phyloP scores from a whole-genome alignment of 2,329 filamentous ascomycete species.

The Didymella sp. region DNA sequence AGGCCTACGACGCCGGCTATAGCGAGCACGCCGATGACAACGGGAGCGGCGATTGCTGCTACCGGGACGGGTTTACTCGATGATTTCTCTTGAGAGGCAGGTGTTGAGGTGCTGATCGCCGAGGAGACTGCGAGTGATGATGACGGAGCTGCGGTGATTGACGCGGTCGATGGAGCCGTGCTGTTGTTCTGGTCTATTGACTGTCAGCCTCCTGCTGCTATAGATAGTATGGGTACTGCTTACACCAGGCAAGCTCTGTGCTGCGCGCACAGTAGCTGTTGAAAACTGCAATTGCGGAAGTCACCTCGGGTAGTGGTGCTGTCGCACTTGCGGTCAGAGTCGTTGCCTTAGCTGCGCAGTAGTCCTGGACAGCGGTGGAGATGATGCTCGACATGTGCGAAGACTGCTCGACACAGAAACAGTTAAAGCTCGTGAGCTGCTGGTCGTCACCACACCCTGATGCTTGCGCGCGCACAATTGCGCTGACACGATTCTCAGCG shows the following conservation, averaged over 20 bases:
- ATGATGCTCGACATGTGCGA: neutral
- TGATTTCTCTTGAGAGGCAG: neutral
- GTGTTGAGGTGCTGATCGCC: neutral
- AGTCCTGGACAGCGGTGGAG: neutral
- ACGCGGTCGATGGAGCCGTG: neutral
- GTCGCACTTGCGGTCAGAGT: neutral
- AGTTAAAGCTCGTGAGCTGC: neutral
- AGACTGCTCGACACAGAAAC: neutral
- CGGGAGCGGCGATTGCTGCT: neutral
- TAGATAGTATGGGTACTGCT: neutral
- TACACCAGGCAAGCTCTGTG: neutral
- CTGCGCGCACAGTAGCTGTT: neutral
- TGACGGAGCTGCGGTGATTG: neutral
- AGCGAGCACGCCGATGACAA: neutral
- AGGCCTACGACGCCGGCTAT: neutral
- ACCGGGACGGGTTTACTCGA: neutral
- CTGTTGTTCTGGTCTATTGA: neutral
- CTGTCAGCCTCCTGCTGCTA: neutral
- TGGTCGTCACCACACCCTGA: neutral
- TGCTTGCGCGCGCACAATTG: neutral
- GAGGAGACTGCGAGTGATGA: neutral
- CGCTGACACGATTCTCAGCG: neutral
- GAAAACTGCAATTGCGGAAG: neutral
- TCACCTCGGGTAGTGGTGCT: neutral
- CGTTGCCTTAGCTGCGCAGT: neutral